These are phyloP conservation scores for Yarrowia galli DNA, from an alignment of 1,139 yeast species.

Conservation along the genomic window DNA sequence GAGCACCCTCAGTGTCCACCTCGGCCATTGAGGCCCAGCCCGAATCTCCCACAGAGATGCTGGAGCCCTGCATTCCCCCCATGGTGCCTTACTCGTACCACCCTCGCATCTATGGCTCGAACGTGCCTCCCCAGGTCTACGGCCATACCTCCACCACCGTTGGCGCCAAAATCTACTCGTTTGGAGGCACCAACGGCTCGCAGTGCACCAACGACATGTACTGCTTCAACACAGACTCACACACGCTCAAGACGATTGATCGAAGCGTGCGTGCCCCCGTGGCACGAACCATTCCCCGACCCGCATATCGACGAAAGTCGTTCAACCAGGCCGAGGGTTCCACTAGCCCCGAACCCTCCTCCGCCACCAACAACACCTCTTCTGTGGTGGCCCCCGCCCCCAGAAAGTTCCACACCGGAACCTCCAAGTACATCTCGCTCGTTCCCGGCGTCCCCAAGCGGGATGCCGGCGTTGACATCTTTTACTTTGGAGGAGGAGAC, in stretches of 20 bases:
- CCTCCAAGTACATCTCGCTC: not conserved
- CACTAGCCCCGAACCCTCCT: too few relatives aligned
- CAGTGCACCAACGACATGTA: slow-evolving; percentile 8
- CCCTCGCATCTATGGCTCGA: slow-evolving; percentile 31
- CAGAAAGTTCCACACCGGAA: slow-evolving; percentile 28
- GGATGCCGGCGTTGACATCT: not conserved
- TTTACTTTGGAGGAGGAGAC: slow-evolving; percentile 31
- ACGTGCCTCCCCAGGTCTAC: slow-evolving; percentile 20
- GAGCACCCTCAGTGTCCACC: slow-evolving; percentile 1
- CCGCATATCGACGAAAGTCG: not conserved
- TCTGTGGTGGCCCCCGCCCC: slow-evolving; percentile 5
- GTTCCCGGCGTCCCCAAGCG: slow-evolving; percentile 26
- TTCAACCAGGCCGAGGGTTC: not conserved
- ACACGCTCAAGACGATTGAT: slow-evolving; percentile 13
- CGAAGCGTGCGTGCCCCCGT: not conserved
- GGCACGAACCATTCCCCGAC: slow-evolving; percentile 3
- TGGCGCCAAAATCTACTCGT: slow-evolving; percentile 11
- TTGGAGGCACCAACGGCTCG: slow-evolving; percentile 32
- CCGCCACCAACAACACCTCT: not conserved
- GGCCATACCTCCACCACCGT: slow-evolving; percentile 32
- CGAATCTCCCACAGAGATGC: slow-evolving; percentile 7
- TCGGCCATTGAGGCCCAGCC: slow-evolving; percentile 3
- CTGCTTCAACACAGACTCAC: slow-evolving; percentile 26
- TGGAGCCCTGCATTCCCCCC: slow-evolving; percentile 35
- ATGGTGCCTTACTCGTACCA: slow-evolving; percentile 30